Percentiles rank a stretch among this genome's conserved stretches.
Conservation (phyloP, 768 basidiomycete genomes). For the Rhizopogon salebrosus region DNA sequence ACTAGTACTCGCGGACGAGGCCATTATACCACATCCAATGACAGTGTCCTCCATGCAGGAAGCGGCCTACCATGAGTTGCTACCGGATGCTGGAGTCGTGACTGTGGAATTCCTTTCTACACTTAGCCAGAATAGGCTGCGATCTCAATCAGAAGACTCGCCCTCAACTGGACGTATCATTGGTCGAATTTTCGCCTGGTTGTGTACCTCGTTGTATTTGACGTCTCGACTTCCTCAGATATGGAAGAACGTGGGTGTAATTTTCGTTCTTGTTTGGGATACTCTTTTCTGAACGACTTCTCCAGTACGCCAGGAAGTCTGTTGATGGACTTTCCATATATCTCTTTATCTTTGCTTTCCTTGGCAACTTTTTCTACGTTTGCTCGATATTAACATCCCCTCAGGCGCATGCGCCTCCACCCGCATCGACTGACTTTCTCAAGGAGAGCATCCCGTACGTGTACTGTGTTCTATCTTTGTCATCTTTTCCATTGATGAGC, state of each 20-base stretch:
- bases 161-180: constrained; percentile 54
- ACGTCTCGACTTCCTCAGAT: constrained; percentile 95
- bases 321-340: constrained; percentile 94
- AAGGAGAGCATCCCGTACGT: constrained; percentile 83
- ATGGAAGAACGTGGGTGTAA: constrained; percentile 89
- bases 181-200: constrained; percentile 92
- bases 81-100: constrained; percentile 1
- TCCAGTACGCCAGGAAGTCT: constrained; percentile 81
- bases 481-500: neutral
- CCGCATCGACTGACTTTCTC: constrained; percentile 60
- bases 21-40: constrained; percentile 4
- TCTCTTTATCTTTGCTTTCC: constrained; percentile 89
- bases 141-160: constrained; percentile 15
- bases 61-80: constrained; percentile 8
- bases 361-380: constrained; percentile 93
- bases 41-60: constrained; percentile 7
- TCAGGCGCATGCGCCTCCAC: constrained; percentile 48
- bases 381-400: constrained; percentile 83
- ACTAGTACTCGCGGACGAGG: constrained; percentile 36
- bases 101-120: constrained; percentile 15
- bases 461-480: neutral
- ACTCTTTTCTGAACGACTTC: neutral
- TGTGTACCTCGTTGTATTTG: constrained; percentile 88
- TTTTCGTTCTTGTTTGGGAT: neutral
- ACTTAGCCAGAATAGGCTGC: constrained; percentile 4